Percentiles rank a stretch among this genome's conserved stretches.
These are phyloP conservation scores for Kodamaea ohmeri DNA, from an alignment of 1,139 yeast genomes.

Conservation along the genomic window DNA sequence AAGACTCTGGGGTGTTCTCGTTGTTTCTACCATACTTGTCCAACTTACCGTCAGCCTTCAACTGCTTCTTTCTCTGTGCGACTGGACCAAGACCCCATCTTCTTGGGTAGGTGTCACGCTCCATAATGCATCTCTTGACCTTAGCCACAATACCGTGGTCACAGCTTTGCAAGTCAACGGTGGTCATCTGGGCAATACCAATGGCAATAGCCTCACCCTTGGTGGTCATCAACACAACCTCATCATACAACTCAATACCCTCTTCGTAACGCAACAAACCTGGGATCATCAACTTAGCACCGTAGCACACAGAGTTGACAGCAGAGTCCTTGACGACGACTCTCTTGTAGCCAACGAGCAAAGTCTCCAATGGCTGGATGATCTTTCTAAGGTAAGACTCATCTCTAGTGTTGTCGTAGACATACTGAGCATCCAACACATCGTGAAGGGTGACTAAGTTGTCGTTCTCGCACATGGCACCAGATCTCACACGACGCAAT, in stretches of 20 bases:
- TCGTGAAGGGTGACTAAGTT: constrained; percentile 95
- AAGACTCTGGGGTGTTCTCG: constrained; percentile 87
- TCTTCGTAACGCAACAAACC: constrained; percentile 97
- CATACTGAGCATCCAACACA: constrained; percentile 97
- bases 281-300: constrained; percentile 98
- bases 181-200: constrained; percentile 98
- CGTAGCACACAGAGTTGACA: constrained; percentile 97
- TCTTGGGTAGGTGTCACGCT: constrained; percentile 98
- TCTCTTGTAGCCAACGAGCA: constrained; percentile 92
- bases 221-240: constrained; percentile 96
- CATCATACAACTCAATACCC: constrained; percentile 95
- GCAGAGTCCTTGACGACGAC: constrained; percentile 98
- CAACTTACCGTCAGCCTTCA: constrained; percentile 95
- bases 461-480: constrained; percentile 89
- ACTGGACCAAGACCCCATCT: constrained; percentile 99
- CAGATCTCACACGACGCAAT: constrained; percentile 97
- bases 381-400: constrained; percentile 92
- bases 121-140: constrained; percentile 99
- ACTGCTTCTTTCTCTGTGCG: constrained; percentile 97
- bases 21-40: constrained; percentile 93
- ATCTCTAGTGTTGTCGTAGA: constrained; percentile 94
- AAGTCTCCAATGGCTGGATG: constrained; percentile 91
- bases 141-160: constrained; percentile 99
- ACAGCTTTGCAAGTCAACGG: constrained; percentile 93
- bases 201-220: constrained; percentile 99